Conservation (phyloP, 176 grass and related monocot species). For the Saccharum spontaneum region DNA sequence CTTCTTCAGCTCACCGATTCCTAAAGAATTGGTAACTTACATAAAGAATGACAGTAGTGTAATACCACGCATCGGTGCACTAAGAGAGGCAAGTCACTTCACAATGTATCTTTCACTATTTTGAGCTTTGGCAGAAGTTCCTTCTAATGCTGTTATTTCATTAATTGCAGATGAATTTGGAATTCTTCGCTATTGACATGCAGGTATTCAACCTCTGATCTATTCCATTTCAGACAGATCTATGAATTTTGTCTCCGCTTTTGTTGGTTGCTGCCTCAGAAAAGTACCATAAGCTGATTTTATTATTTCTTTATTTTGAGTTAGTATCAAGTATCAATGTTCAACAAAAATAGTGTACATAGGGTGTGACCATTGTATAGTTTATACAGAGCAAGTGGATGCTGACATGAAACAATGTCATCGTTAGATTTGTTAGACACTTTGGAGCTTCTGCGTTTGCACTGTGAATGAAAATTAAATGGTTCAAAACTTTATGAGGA, state of each 20-base stretch:
- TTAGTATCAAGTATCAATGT: not conserved
- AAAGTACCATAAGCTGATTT: slow-evolving; percentile 1
- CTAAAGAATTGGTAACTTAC: slow-evolving; percentile 83
- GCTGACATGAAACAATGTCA: slow-evolving; percentile 2
- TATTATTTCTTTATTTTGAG: slow-evolving; percentile 11
- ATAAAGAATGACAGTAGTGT: slow-evolving; percentile 94
- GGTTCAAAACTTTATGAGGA: slow-evolving; percentile 13
- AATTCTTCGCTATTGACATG: slow-evolving; percentile 94
- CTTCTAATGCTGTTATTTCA: slow-evolving; percentile 17
- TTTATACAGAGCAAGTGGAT: slow-evolving; percentile 10
- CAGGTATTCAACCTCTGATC: slow-evolving; percentile 59
- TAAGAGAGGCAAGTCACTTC: slow-evolving; percentile 72
- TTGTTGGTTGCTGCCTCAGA: not conserved
- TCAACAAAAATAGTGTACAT: not conserved
- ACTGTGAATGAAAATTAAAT: slow-evolving; percentile 14
- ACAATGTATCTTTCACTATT: slow-evolving; percentile 1
- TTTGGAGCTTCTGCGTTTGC: slow-evolving; percentile 25
- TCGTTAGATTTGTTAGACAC: not conserved
- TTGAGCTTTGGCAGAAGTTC: not conserved
- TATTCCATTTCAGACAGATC: not conserved
- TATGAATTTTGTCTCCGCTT: not conserved
- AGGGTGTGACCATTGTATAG: not conserved
- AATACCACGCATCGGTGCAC: slow-evolving; percentile 91
- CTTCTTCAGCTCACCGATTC: slow-evolving; percentile 87
- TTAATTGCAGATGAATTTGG: slow-evolving; percentile 96